A percentile compares a stretch with the other conserved stretches of the same genome.
These are phyloP conservation scores for Neovahlkampfia damariscottae DNA, from an alignment of 78 protist genomes.

Conservation along the genomic window DNA sequence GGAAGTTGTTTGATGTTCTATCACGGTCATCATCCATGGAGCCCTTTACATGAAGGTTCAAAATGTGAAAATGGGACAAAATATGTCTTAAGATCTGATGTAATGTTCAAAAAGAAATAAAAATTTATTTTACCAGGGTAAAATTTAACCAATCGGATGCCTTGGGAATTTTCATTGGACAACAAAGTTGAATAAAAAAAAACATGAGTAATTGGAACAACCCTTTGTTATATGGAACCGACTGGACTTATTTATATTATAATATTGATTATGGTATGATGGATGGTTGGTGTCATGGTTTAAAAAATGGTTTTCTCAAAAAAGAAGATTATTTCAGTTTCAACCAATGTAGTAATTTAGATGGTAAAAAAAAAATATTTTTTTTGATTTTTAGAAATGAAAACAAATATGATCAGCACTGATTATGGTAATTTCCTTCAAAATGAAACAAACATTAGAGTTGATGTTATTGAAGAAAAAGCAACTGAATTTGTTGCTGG, in stretches of 20 bases:
- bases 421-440: conserved; percentile 88
- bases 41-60: neutral
- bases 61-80: neutral
- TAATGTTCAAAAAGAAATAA: neutral
- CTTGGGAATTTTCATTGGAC: too few relatives aligned
- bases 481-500: conserved; percentile 49
- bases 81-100: neutral
- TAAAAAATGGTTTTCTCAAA: conserved; percentile 52
- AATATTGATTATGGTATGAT: conserved; percentile 79
- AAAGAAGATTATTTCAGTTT: conserved; percentile 75
- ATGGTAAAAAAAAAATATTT: conserved; percentile 25
- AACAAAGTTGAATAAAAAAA: too few relatives aligned
- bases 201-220: too few relatives aligned
- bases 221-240: too few relatives aligned
- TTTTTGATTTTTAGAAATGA: neutral
- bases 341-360: conserved; percentile 85
- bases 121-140: too few relatives aligned
- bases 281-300: conserved; percentile 52
- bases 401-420: conserved; percentile 30
- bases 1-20: neutral
- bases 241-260: neutral
- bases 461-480: conserved; percentile 22
- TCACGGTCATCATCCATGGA: too few relatives aligned
- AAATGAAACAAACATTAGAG: conserved; percentile 70
- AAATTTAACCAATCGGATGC: too few relatives aligned